Percentiles rank a stretch among this genome's conserved stretches.
Evolutionary conservation across 2,329 filamentous ascomycete genomes (phyloP).

Genomic region (Neofusicoccum laricinum): DNA sequence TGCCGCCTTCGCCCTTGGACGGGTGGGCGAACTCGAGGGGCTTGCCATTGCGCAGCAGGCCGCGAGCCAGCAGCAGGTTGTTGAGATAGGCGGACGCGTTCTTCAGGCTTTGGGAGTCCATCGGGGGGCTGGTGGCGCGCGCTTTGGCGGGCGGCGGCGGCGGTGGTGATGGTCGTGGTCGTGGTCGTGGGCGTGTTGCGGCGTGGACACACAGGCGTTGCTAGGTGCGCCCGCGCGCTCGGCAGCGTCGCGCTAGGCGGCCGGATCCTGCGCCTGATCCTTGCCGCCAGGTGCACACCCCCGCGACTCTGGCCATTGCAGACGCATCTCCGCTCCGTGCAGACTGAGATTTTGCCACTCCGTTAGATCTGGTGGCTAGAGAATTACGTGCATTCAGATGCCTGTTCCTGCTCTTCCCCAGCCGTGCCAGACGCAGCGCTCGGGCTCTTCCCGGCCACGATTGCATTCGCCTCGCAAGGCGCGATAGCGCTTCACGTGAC

Average conservation of each 20-base stretch:
- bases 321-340: neutral
- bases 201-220: too few relatives aligned
- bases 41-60: slow-evolving; percentile 62
- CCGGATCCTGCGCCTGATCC: neutral
- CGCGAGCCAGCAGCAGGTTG: slow-evolving; percentile 63
- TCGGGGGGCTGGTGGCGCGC: neutral
- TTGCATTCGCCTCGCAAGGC: neutral
- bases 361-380: neutral
- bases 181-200: too few relatives aligned
- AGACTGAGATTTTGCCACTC: neutral
- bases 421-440: neutral
- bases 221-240: neutral
- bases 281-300: neutral
- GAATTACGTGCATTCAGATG: neutral
- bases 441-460: neutral
- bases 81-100: slow-evolving; percentile 64
- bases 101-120: slow-evolving; percentile 52
- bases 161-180: too few relatives aligned
- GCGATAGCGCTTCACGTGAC: slow-evolving; percentile 13
- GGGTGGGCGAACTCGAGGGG: slow-evolving; percentile 80
- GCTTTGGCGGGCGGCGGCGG: neutral
- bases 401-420: neutral
- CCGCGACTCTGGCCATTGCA: neutral
- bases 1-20: slow-evolving; percentile 59
- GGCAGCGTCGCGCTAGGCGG: neutral